Conservation (phyloP, 805 yeast genomes). For the Saccharomyces eubayanus region DNA sequence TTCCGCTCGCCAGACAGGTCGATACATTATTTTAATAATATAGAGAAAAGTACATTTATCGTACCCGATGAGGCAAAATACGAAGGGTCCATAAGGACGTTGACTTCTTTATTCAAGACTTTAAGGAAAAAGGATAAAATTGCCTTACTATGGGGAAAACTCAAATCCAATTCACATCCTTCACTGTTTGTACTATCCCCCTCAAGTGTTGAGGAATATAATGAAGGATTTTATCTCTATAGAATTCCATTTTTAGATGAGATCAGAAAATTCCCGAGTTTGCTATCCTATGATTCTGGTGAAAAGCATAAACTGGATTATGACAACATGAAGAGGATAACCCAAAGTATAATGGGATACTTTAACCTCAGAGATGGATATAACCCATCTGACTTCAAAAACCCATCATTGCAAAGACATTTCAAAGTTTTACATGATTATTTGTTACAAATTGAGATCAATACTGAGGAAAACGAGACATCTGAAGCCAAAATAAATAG, state of each 20-base stretch:
- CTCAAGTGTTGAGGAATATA: constrained; percentile 27
- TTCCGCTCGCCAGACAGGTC: constrained; percentile 42
- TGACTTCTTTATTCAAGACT: constrained; percentile 58
- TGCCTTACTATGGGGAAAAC: constrained; percentile 68
- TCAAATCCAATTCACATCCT: constrained; percentile 47
- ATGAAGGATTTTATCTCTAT: constrained; percentile 68
- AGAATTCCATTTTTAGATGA: constrained; percentile 71
- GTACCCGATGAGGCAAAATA: constrained; percentile 56
- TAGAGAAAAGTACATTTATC: constrained; percentile 51
- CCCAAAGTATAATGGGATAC: constrained; percentile 30
- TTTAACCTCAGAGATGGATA: constrained; percentile 43
- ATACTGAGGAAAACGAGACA: constrained; percentile 18
- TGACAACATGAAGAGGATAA: constrained; percentile 18
- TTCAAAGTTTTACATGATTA: constrained; percentile 56
- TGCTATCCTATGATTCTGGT: constrained; percentile 4
- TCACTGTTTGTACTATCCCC: constrained; percentile 53
- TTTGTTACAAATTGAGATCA: constrained; percentile 43
- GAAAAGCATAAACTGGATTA: constrained; percentile 7
- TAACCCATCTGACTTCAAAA: constrained; percentile 48
- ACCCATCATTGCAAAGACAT: constrained; percentile 63
- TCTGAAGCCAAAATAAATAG: constrained; percentile 5
- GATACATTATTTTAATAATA: constrained; percentile 43
- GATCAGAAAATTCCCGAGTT: constrained; percentile 52
- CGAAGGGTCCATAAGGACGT: constrained; percentile 56
- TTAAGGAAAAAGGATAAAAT: constrained; percentile 44